phyloP scores from a whole-genome alignment of 73 alveolate genomes.

The Blepharisma stoltei region DNA sequence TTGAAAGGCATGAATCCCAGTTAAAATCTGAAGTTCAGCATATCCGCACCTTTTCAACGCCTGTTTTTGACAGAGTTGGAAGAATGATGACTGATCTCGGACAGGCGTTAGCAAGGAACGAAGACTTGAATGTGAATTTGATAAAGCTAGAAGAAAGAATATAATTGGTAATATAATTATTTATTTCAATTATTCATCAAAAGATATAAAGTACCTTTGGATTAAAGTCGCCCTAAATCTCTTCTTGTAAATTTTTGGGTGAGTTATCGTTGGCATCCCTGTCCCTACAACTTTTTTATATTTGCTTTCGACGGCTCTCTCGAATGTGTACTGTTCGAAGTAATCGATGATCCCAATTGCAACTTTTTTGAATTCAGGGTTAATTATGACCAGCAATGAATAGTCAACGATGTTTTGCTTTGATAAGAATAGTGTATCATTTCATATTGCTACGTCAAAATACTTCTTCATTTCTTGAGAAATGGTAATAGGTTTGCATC shows the following conservation, averaged over 20 bases:
- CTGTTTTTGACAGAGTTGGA: slow-evolving; percentile 55
- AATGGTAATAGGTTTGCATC: slow-evolving; percentile 20
- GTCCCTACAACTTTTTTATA: slow-evolving; percentile 28
- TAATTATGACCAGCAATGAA: slow-evolving; percentile 24
- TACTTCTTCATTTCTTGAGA: background rate
- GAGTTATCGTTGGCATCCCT: slow-evolving; percentile 7
- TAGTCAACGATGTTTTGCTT: slow-evolving; percentile 36
- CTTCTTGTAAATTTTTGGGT: slow-evolving; percentile 27
- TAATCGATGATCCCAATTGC: slow-evolving; percentile 29
- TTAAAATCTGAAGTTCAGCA: background rate
- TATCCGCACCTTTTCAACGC: slow-evolving; percentile 39
- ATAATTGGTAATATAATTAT: no score
- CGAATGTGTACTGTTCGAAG: slow-evolving; percentile 20
- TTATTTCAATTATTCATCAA: slow-evolving; percentile 8
- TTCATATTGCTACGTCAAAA: slow-evolving; percentile 27
- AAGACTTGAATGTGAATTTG: no score
- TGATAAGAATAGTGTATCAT: slow-evolving; percentile 36
- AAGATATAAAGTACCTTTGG: slow-evolving; percentile 12
- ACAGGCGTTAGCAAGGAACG: slow-evolving; percentile 31
- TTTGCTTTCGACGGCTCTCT: slow-evolving; percentile 28
- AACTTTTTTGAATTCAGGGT: background rate
- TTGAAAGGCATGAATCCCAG: background rate
- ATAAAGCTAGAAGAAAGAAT: no score
- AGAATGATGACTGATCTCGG: slow-evolving; percentile 51
- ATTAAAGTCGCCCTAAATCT: slow-evolving; percentile 24